These are phyloP conservation scores for Dimargaris verticillata DNA, from an alignment of 192 early-diverging fungal species.

Conservation along the genomic window DNA sequence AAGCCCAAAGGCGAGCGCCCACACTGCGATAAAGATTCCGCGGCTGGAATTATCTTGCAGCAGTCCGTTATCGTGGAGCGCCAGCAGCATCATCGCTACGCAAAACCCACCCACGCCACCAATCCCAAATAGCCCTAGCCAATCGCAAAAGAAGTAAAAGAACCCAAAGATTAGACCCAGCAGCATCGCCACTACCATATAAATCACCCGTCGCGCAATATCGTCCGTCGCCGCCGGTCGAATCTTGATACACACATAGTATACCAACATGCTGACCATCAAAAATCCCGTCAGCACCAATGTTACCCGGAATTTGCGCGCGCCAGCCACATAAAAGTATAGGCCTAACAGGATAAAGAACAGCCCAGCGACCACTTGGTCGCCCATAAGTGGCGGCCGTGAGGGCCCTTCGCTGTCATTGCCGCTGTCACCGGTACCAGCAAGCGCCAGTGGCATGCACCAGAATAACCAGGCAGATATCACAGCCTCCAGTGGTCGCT, in stretches of 20 bases:
- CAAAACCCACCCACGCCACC: constrained; percentile 8
- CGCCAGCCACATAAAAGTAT: background rate
- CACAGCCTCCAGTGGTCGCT: too few relatives aligned
- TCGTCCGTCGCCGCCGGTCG: constrained; percentile 7
- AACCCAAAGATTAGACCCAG: constrained; percentile 1
- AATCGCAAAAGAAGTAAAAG: background rate
- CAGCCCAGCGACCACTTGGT: constrained; percentile 7
- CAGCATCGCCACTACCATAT: constrained; percentile 6
- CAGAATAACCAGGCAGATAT: too few relatives aligned
- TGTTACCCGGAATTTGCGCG: too few relatives aligned
- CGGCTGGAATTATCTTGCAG: background rate
- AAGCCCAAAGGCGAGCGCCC: background rate
- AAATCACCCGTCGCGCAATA: constrained; percentile 7
- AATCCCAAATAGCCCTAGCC: constrained; percentile 1
- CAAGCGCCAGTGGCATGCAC: too few relatives aligned
- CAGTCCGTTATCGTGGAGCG: constrained; percentile 1
- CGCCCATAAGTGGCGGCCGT: constrained; percentile 11
- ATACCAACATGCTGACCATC: constrained; percentile 8
- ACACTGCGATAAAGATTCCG: constrained; percentile 3
- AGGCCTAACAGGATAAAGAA: constrained; percentile 7
- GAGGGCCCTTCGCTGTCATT: background rate
- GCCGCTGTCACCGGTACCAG: too few relatives aligned
- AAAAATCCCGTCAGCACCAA: constrained; percentile 6
- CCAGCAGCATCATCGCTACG: constrained; percentile 2
- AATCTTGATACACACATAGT: constrained; percentile 12